Conservation (phyloP, 2,329 filamentous ascomycete species). For the Bipolaris cookei region DNA sequence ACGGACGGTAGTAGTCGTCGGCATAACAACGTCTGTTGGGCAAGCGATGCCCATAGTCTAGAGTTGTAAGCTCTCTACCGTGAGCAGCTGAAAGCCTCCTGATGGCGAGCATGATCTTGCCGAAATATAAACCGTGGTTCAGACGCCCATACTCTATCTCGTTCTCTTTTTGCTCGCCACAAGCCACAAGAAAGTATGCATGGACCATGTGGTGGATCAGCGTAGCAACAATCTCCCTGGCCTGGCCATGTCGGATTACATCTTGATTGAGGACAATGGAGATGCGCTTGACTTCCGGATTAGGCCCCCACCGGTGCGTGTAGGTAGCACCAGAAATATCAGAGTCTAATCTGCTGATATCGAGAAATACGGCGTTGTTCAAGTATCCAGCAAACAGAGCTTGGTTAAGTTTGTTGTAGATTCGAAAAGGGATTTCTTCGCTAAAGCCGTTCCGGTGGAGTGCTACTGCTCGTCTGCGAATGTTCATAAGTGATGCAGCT, state of each 20-base stretch:
- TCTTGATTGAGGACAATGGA: slow-evolving; percentile 45
- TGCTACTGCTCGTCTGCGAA: slow-evolving; percentile 23
- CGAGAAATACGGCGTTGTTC: slow-evolving; percentile 47
- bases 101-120: slow-evolving; percentile 50
- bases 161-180: slow-evolving; percentile 44
- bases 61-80: slow-evolving; percentile 36
- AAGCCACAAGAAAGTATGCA: slow-evolving; percentile 53
- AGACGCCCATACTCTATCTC: slow-evolving; percentile 46
- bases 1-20: slow-evolving; percentile 19
- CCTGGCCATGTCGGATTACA: slow-evolving; percentile 29
- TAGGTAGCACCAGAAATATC: slow-evolving; percentile 48
- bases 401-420: slow-evolving; percentile 49
- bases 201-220: slow-evolving; percentile 57
- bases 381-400: slow-evolving; percentile 49
- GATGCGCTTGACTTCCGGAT: slow-evolving; percentile 41
- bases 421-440: slow-evolving; percentile 38
- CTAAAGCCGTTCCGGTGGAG: slow-evolving; percentile 24
- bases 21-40: slow-evolving; percentile 9
- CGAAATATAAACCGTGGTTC: slow-evolving; percentile 49
- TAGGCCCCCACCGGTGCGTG: slow-evolving; percentile 36
- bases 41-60: slow-evolving; percentile 44
- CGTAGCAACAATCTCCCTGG: slow-evolving; percentile 46
- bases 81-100: slow-evolving; percentile 38
- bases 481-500: slow-evolving; percentile 23
- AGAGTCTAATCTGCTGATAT: slow-evolving; percentile 31